A percentile compares a stretch with the other conserved stretches of the same genome.
These are phyloP conservation scores for Allium fistulosum DNA, from an alignment of 106 monocot genomes.

Conservation along the genomic window DNA sequence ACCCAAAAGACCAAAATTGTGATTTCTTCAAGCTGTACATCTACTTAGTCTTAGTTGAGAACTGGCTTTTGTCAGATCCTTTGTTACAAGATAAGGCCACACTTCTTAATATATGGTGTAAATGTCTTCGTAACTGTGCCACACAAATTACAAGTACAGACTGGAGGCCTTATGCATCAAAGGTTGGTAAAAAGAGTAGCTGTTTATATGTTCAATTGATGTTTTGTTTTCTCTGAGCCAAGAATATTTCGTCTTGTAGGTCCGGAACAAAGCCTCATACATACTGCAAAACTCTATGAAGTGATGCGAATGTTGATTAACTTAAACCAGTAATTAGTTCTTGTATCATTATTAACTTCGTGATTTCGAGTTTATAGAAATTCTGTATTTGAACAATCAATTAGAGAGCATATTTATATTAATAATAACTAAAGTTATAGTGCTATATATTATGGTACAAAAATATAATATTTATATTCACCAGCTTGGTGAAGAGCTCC, in stretches of 20 bases:
- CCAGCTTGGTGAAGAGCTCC: too few relatives aligned
- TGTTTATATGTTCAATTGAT: not conserved
- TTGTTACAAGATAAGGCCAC: conserved; percentile 22
- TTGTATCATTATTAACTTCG: too few relatives aligned
- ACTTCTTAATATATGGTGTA: conserved; percentile 46
- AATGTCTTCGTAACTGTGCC: conserved; percentile 64
- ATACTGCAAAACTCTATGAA: conserved; percentile 4
- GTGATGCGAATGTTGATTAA: too few relatives aligned
- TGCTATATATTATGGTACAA: too few relatives aligned
- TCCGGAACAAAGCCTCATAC: conserved; percentile 15
- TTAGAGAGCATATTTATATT: too few relatives aligned
- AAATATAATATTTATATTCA: too few relatives aligned
- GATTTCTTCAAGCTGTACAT: conserved; percentile 69
- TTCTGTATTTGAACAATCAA: too few relatives aligned
- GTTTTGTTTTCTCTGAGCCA: not conserved
- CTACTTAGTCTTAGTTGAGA: conserved; percentile 52
- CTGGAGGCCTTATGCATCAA: conserved; percentile 84
- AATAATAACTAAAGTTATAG: too few relatives aligned
- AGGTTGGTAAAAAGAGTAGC: conserved; percentile 27
- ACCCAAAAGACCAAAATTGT: conserved; percentile 67
- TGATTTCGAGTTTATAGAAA: too few relatives aligned
- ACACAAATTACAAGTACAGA: conserved; percentile 71
- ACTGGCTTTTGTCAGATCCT: conserved; percentile 36
- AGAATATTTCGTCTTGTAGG: conserved; percentile 10
- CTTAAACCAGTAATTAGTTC: too few relatives aligned